These are phyloP conservation scores for Intubia oerlemansii DNA, from an alignment of 2,329 filamentous ascomycete genomes.

Conservation along the genomic window DNA sequence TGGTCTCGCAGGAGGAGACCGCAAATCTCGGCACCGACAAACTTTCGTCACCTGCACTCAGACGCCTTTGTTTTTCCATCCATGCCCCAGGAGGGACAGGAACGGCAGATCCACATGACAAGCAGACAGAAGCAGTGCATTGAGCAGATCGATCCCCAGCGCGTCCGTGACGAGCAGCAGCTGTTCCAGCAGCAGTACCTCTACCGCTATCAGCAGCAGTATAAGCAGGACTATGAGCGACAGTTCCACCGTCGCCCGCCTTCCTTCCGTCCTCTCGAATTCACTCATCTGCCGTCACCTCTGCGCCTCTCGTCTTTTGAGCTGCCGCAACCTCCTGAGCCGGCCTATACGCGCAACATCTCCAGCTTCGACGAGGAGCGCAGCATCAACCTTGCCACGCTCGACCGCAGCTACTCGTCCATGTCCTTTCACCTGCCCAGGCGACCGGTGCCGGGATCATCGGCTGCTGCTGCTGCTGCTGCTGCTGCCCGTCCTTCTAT, in stretches of 20 bases:
- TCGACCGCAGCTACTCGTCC: conserved; percentile 24
- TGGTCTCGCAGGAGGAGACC: conserved; percentile 23
- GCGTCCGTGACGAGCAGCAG: conserved; percentile 1
- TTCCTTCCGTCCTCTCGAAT: conserved; percentile 32
- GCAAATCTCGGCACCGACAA: conserved; percentile 34
- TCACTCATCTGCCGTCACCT: conserved; percentile 29
- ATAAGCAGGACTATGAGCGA: conserved; percentile 3
- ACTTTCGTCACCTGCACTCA: conserved; percentile 37
- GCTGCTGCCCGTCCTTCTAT: too few species aligned
- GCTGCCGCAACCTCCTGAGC: too few species aligned
- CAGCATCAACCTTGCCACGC: conserved; percentile 10
- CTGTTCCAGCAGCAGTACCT: conserved; percentile 8
- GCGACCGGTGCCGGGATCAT: conserved; percentile 19
- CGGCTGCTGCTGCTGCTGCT: neutral
- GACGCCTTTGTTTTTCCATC: conserved; percentile 5
- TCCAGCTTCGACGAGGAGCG: too few species aligned
- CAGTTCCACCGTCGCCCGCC: conserved; percentile 12
- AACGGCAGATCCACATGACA: neutral
- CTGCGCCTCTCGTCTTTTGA: conserved; percentile 32
- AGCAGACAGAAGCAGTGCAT: too few species aligned
- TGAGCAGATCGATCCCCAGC: too few species aligned
- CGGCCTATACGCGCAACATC: too few species aligned
- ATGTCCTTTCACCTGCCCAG: conserved; percentile 35
- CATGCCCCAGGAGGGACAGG: conserved; percentile 1
- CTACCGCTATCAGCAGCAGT: conserved; percentile 3